Evolutionary conservation across 2,329 filamentous ascomycete genomes (phyloP), one percentile per base, ranked within the genome.

Genomic region (Aspergillus phoenicis): DNA sequence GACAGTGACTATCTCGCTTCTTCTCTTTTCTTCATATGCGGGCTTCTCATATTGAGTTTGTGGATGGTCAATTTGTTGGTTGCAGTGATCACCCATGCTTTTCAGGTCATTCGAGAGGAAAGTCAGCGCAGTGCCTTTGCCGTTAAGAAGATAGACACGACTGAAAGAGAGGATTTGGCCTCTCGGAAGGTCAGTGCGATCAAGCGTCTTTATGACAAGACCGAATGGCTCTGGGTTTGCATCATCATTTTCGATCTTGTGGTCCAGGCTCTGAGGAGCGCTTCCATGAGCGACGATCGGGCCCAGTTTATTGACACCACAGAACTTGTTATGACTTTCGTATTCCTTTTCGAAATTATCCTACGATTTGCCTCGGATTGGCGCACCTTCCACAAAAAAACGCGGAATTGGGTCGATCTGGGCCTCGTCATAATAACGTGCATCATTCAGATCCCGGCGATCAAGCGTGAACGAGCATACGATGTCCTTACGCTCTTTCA

Each of bases 101-200:
- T 99, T 72, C 95, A 99, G 74, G 91, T 99, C 66, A 99, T 99
- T 69, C 87, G 95, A 65, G 96, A 99, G 80, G 95, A 99, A 75
- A 96, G 92, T 78, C 93, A 90, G 76, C 88, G 90, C 33, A 97
- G 93, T 79, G 95, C 96, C 3, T 99, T 99, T 75, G 93, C 93
- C 4, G 87, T 87, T 11, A 86, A 92, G 60, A 85, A 91, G 41
- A 84, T 84, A 56, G 82, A 84, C 53, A 71, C 71, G n/a, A 72
- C 80, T 38, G 72, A 78, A 26, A 76, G 78, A 33, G 79, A 81
- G 43, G 70, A 77, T 24, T 64, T 64, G 20, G 58, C 68, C 2
- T 59, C 65, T 7, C 72, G 64, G 17, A 78, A 72, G 62, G 62
- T 69, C 17, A 80, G 75, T 59, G 66, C 80, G 64, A 68, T 97